These are phyloP conservation scores for Laetiporus sulphureus DNA, from an alignment of 1,284 basidiomycete genomes.

Conservation along the genomic window DNA sequence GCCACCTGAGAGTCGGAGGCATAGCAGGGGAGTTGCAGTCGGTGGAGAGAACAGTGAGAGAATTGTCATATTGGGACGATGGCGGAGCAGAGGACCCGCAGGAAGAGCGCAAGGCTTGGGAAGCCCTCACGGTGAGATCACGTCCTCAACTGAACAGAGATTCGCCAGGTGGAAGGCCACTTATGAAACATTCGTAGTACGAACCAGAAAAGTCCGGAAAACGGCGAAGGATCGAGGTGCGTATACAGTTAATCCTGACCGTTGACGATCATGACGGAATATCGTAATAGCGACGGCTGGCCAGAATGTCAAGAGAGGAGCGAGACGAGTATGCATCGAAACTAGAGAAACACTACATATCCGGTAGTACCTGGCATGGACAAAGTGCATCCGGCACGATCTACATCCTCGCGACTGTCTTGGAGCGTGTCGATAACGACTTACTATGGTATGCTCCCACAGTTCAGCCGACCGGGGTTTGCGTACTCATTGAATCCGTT, in stretches of 20 bases:
- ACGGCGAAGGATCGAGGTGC: slow-evolving; percentile 56
- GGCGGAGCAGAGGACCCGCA: slow-evolving; percentile 63
- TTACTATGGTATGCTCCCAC: slow-evolving; percentile 73
- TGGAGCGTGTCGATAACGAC: slow-evolving; percentile 91
- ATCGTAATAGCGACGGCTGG: slow-evolving; percentile 23
- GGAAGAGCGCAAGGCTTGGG: slow-evolving; percentile 69
- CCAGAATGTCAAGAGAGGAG: slow-evolving; percentile 64
- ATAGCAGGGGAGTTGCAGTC: too few species aligned
- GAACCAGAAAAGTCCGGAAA: slow-evolving; percentile 67
- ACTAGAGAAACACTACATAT: slow-evolving; percentile 78
- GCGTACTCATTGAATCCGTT: too few species aligned
- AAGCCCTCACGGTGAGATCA: slow-evolving; percentile 74
- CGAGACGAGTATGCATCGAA: slow-evolving; percentile 54
- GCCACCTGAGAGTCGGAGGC: too few species aligned
- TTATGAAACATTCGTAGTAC: too few species aligned
- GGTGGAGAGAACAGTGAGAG: slow-evolving; percentile 62
- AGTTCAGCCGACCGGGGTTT: too few species aligned
- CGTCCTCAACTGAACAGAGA: too few species aligned
- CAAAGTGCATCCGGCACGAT: slow-evolving; percentile 88
- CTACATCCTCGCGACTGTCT: slow-evolving; percentile 83
- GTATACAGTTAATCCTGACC: slow-evolving; percentile 9
- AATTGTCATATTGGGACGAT: slow-evolving; percentile 87
- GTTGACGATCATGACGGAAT: too few species aligned
- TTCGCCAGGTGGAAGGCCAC: too few species aligned
- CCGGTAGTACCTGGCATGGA: slow-evolving; percentile 84